phyloP scores from a whole-genome alignment of 192 early-diverging fungal genomes.

The Coemansia sp. region DNA sequence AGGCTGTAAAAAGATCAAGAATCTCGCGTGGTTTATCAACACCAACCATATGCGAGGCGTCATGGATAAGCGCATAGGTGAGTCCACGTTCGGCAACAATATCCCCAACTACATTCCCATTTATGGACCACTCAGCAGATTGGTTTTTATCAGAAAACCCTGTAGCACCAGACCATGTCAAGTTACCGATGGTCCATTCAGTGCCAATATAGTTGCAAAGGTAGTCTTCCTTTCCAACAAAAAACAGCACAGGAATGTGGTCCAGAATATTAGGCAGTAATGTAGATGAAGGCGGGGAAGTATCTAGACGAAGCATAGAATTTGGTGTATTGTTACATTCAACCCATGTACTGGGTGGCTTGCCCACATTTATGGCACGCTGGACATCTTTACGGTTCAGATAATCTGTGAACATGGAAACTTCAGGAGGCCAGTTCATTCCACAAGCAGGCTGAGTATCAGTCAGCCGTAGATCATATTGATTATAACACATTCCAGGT shows the following conservation, averaged over 20 bases:
- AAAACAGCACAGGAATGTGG: conserved; percentile 56
- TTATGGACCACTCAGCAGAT: conserved; percentile 54
- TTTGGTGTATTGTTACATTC: conserved; percentile 61
- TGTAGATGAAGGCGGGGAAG: conserved; percentile 45
- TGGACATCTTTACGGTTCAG: conserved; percentile 57
- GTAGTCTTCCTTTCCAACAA: conserved; percentile 68
- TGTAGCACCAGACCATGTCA: conserved; percentile 61
- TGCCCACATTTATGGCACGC: conserved; percentile 53
- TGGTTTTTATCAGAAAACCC: conserved; percentile 46
- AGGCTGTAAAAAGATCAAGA: conserved; percentile 61
- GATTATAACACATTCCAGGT: conserved; percentile 62
- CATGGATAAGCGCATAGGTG: conserved; percentile 59
- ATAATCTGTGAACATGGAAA: conserved; percentile 43
- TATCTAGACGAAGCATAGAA: conserved; percentile 31
- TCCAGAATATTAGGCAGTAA: conserved; percentile 56
- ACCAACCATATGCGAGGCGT: conserved; percentile 73
- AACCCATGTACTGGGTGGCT: conserved; percentile 43
- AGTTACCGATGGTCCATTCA: conserved; percentile 58
- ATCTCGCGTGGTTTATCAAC: conserved; percentile 63
- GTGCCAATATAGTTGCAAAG: conserved; percentile 73
- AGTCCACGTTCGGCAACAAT: conserved; percentile 60
- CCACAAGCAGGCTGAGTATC: conserved; percentile 64
- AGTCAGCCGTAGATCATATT: conserved; percentile 66
- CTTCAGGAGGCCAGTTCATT: conserved; percentile 58
- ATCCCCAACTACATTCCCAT: conserved; percentile 46